phyloP scores from a whole-genome alignment of 345 rosid species.

The Barbarea vulgaris region DNA sequence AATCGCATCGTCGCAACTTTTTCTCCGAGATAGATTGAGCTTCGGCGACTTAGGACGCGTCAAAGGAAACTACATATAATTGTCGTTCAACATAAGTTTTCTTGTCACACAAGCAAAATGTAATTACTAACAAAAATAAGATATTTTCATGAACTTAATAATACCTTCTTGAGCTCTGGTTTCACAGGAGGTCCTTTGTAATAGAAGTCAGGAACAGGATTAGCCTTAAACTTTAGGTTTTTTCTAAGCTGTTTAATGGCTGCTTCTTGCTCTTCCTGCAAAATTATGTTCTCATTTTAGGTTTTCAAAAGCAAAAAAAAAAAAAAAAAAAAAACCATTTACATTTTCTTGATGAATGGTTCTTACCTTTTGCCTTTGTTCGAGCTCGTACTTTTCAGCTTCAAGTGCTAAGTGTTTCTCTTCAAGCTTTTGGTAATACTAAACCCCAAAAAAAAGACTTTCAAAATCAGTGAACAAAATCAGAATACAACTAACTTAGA shows the following conservation, averaged over 20 bases:
- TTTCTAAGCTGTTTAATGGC: conserved; percentile 82
- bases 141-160: neutral
- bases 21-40: conserved; percentile 56
- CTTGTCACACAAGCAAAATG: conserved; percentile 24
- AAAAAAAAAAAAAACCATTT: no score
- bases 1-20: conserved; percentile 70
- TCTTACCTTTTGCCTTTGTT: conserved; percentile 54
- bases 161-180: conserved; percentile 82
- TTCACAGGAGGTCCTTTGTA: conserved; percentile 82
- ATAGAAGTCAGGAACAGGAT: conserved; percentile 90
- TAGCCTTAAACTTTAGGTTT: conserved; percentile 74
- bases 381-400: conserved; percentile 69
- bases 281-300: neutral
- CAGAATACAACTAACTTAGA: neutral
- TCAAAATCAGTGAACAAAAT: conserved; percentile 1
- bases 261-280: conserved; percentile 94
- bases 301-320: neutral
- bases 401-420: conserved; percentile 87
- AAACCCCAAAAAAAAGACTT: neutral
- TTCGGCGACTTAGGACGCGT: conserved; percentile 77
- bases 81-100: neutral
- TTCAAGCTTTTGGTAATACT: conserved; percentile 86
- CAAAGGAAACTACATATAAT: conserved; percentile 63
- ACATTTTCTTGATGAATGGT: neutral
- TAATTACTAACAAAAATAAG: neutral